Evolutionary conservation across 106 monocot species (phyloP).

Genomic region (Platanthera guangdongensis): DNA sequence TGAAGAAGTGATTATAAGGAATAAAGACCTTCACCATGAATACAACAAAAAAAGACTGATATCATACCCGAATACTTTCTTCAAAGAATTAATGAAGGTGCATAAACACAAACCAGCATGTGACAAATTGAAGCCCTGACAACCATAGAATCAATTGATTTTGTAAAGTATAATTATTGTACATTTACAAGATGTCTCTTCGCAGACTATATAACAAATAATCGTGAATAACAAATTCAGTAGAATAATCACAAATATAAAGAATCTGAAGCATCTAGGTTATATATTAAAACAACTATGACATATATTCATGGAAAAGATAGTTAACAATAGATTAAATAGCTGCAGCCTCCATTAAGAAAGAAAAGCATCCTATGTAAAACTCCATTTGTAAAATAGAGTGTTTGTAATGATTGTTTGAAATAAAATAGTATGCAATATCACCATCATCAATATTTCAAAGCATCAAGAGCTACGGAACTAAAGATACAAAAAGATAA

Average conservation of each 20-base stretch:
- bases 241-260: background rate
- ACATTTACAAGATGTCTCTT: background rate
- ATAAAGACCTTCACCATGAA: too few relatives aligned
- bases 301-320: background rate
- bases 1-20: too few relatives aligned
- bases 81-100: background rate
- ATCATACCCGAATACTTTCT: background rate
- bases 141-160: background rate
- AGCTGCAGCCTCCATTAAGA: background rate
- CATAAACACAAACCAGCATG: background rate
- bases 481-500: background rate
- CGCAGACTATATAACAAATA: background rate
- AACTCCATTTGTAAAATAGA: background rate
- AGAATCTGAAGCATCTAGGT: background rate
- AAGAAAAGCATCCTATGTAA: background rate
- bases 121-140: background rate
- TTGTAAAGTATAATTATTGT: background rate
- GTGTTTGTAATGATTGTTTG: background rate
- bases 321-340: background rate
- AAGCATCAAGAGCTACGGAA: background rate
- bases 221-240: conserved; percentile 1
- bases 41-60: background rate
- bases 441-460: background rate
- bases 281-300: background rate
- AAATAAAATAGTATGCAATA: background rate